Percentiles rank a stretch among this genome's conserved stretches.
phyloP scores from a whole-genome alignment of 108 stramenopile species.

The Epithemia pelagica region DNA sequence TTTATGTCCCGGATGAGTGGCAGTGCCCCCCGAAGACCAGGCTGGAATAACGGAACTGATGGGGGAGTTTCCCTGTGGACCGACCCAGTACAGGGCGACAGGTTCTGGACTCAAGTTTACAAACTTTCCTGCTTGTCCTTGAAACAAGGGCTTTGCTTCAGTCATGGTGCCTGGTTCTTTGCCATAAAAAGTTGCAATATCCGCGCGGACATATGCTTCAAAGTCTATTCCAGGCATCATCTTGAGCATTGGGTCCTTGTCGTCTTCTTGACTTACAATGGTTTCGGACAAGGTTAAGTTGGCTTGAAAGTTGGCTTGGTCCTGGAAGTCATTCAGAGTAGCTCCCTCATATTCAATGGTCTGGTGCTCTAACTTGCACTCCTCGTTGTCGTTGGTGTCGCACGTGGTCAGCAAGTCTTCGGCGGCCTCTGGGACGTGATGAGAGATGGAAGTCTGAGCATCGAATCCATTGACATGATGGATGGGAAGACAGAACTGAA shows the following conservation, averaged over 20 bases:
- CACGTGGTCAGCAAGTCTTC: no score
- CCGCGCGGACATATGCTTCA: conserved; percentile 32
- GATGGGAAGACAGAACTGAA: background rate
- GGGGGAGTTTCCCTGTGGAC: background rate
- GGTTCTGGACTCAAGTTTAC: conserved; percentile 42
- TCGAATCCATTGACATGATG: background rate
- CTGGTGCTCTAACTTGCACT: background rate
- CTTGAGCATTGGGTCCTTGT: conserved; percentile 28
- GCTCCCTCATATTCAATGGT: background rate
- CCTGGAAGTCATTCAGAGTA: background rate
- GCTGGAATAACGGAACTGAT: conserved; percentile 11
- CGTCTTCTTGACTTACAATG: background rate
- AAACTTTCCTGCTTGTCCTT: conserved; percentile 50
- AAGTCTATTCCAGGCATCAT: conserved; percentile 22
- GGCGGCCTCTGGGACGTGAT: no score
- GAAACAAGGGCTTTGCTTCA: conserved; percentile 19
- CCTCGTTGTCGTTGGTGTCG: background rate
- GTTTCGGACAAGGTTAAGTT: background rate
- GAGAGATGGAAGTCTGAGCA: no score
- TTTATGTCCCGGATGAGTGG: conserved; percentile 38
- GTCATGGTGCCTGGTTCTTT: conserved; percentile 24
- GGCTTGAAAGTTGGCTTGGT: background rate
- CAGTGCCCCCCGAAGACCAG: conserved; percentile 29
- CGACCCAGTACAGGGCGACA: conserved; percentile 25
- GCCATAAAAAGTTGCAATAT: conserved; percentile 37